Percentiles rank a stretch among this genome's conserved stretches.
Conservation (phyloP, 1,284 basidiomycete genomes). For the Takashimella tepidaria region DNA sequence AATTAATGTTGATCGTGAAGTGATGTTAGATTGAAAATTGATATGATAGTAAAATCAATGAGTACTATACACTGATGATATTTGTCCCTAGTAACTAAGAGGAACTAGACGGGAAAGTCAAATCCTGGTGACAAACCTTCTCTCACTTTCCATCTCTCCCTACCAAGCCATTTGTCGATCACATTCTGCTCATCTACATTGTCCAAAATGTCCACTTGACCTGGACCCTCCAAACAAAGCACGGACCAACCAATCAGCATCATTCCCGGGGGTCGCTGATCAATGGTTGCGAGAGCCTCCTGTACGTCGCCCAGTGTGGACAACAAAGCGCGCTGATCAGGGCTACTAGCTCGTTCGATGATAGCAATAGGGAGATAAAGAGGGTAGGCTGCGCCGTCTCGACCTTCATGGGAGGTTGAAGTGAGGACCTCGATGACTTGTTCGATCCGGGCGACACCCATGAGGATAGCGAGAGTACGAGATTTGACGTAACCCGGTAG, state of each 20-base stretch:
- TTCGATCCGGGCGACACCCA: constrained; percentile 85
- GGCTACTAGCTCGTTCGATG: constrained; percentile 85
- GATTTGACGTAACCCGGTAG: constrained; percentile 80
- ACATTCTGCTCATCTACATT: constrained; percentile 39
- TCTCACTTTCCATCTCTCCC: constrained; percentile 28
- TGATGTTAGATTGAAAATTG: background rate
- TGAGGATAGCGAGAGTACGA: constrained; percentile 76
- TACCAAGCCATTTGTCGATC: constrained; percentile 40
- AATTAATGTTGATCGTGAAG: too few species aligned
- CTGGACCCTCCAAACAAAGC: constrained; percentile 52
- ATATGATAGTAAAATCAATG: too few species aligned
- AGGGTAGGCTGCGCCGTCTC: constrained; percentile 64
- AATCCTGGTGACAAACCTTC: constrained; percentile 33
- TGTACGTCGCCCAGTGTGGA: constrained; percentile 72
- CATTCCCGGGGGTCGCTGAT: constrained; percentile 93
- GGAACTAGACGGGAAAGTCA: background rate
- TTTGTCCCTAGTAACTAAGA: too few species aligned
- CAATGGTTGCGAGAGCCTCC: constrained; percentile 67
- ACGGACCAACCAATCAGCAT: constrained; percentile 87
- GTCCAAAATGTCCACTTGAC: constrained; percentile 53
- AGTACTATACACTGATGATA: background rate
- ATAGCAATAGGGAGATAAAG: constrained; percentile 77
- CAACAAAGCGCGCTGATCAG: constrained; percentile 80
- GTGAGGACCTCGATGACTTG: constrained; percentile 64
- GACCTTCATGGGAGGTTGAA: constrained; percentile 16